phyloP scores from a whole-genome alignment of 2,329 filamentous ascomycete species.

The Aulographum hederae region DNA sequence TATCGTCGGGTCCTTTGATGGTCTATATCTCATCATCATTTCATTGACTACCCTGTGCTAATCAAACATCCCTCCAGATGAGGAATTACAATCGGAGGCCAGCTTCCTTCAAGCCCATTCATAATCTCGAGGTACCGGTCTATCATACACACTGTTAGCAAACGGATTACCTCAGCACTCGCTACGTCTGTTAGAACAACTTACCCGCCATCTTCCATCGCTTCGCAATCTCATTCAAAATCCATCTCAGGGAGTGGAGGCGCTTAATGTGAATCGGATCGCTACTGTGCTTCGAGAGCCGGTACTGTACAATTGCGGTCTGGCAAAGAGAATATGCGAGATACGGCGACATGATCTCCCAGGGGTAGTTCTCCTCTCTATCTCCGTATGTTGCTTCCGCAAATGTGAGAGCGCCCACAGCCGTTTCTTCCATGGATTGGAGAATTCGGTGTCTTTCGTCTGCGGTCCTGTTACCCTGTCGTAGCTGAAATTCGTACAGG shows the following conservation, averaged over 20 bases:
- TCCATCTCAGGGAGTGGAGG: neutral
- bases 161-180: too few relatives aligned
- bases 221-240: neutral
- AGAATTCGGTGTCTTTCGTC: neutral
- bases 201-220: conserved; percentile 1
- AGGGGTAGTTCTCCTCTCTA: neutral
- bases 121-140: too few relatives aligned
- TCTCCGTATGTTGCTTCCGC: neutral
- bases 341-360: neutral
- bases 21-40: too few relatives aligned
- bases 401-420: neutral
- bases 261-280: neutral
- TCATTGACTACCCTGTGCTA: too few relatives aligned
- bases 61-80: too few relatives aligned
- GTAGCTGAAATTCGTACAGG: neutral
- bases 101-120: too few relatives aligned
- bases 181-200: too few relatives aligned
- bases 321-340: neutral
- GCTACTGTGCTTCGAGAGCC: neutral
- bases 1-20: too few relatives aligned
- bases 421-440: neutral
- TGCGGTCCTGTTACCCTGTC: neutral
- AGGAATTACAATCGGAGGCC: too few relatives aligned
- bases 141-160: too few relatives aligned
- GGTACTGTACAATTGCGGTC: conserved; percentile 1